phyloP scores from a whole-genome alignment of 116 monocot genomes.

The Papilionanthe hybrid region DNA sequence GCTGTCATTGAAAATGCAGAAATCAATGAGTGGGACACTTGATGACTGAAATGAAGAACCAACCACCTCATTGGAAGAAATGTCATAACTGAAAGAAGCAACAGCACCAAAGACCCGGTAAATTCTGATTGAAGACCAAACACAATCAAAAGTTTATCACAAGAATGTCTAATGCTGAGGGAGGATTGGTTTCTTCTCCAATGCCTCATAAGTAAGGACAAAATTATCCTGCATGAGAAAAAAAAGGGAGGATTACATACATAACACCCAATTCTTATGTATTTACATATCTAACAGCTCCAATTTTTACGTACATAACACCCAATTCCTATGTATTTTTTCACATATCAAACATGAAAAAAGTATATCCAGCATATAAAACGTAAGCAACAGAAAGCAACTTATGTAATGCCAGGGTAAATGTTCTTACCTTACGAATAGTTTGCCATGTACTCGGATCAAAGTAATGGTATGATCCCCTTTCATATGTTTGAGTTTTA shows the following conservation, averaged over 20 bases:
- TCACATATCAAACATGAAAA: background rate
- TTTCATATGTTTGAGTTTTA: conserved; percentile 60
- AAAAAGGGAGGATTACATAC: background rate
- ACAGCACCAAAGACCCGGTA: background rate
- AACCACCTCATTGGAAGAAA: conserved; percentile 1
- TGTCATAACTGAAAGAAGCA: background rate
- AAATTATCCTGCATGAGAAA: conserved; percentile 67
- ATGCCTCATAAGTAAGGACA: conserved; percentile 54
- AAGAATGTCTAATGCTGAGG: conserved; percentile 23
- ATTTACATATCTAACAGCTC: no score
- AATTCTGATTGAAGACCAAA: background rate
- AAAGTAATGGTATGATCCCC: conserved; percentile 64
- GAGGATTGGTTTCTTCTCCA: conserved; percentile 67
- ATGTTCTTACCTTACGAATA: conserved; percentile 50
- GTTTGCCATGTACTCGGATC: conserved; percentile 67
- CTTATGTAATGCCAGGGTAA: background rate
- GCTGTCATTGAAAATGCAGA: background rate
- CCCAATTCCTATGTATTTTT: no score
- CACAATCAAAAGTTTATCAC: background rate
- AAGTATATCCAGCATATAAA: background rate
- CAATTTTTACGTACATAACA: no score
- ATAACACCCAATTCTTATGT: no score
- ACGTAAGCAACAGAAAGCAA: background rate
- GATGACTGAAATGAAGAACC: background rate
- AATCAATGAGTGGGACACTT: background rate